These are phyloP conservation scores for Penicillium thymicola DNA, from an alignment of 2,329 filamentous ascomycete genomes.

Conservation along the genomic window DNA sequence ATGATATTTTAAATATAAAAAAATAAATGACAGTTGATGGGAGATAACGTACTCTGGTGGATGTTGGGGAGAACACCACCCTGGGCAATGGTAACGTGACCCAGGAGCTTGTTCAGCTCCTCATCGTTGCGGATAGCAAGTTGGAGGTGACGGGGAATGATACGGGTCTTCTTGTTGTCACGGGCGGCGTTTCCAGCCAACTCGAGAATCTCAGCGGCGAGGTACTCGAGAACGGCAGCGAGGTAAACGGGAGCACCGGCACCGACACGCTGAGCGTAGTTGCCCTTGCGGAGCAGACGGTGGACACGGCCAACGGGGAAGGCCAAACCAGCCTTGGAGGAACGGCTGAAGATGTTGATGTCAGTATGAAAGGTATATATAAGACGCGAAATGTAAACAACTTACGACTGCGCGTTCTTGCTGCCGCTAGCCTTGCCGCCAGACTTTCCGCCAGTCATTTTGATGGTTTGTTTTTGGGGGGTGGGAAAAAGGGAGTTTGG, in stretches of 20 bases:
- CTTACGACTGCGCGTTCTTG: constrained; percentile 99
- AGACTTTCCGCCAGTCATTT: constrained; percentile 99
- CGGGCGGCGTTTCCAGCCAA: constrained; percentile 97
- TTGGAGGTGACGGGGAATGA: constrained; percentile 97
- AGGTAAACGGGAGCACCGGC: constrained; percentile 95
- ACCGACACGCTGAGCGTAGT: constrained; percentile 99
- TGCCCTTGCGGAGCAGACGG: constrained; percentile 97
- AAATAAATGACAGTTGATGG: constrained; percentile 7
- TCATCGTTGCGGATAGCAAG: constrained; percentile 99
- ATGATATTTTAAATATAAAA: background rate
- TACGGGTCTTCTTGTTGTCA: constrained; percentile 99
- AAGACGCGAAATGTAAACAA: constrained; percentile 32
- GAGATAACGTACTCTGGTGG: constrained; percentile 74
- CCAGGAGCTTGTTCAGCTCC: constrained; percentile 98
- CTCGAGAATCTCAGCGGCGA: constrained; percentile 98
- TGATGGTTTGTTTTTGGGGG: constrained; percentile 55
- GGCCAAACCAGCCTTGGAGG: constrained; percentile 97
- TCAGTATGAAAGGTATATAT: constrained; percentile 11
- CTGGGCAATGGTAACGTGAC: constrained; percentile 94
- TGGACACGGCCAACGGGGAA: constrained; percentile 99
- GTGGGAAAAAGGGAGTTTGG: background rate
- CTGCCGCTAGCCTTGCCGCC: constrained; percentile 98
- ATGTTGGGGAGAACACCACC: constrained; percentile 97
- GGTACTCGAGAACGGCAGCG: constrained; percentile 95
- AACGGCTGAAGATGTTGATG: constrained; percentile 67